Base-by-base conservation (phyloP, 1,139 yeast genomes). In the Blastobotrys persicus region DNA sequence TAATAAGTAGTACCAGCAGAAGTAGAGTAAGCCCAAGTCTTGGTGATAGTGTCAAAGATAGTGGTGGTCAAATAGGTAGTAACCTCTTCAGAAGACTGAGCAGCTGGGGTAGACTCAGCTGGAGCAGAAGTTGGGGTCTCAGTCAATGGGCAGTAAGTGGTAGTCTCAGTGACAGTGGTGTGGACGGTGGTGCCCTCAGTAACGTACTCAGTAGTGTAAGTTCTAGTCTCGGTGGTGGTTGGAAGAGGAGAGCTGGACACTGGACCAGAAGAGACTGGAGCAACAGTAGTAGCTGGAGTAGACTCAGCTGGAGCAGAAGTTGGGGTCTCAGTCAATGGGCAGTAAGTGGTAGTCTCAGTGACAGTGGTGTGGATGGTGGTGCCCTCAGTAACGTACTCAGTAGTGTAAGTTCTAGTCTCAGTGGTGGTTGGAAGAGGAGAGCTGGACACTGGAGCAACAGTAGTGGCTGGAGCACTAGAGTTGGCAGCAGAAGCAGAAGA, bases 21-120 rank as follows among this genome's bases (percentile, higher is more conserved):
- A 33, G 52, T 39, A 37, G 51, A 45, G 34, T 42, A 34, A 34
- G 46, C 42, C 20, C 41, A n/a, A 26, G 56, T 53, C 23, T 18
- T 18, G 42, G 53, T 53, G 35, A 47, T 45, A 33, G 53, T 45
- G 7, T 46, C 52, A 26, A 42, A 46, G 19, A 46, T 42, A 32
- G 45, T 20, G 38, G 35, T 20, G 28, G 14, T 18, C 31, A 23
- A 35, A 19, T 46, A 42, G 32, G 50, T 47, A 37, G 50, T 47
- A 11, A 12, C 18, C 17, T 40, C 43, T 3, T 40, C 41, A 34
- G 48, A 23, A 23, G 28, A 23, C 28, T 23, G 9, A 23, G 28
- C 9, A 28, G 43, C 13, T 40, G 38, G 34, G 40, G 44, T 19
- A 17, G 37, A 18, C 17, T 14, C 18, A 31, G 37, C 17, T n/a